phyloP scores from a whole-genome alignment of 768 basidiomycete genomes.

The Hysterangium stoloniferum region DNA sequence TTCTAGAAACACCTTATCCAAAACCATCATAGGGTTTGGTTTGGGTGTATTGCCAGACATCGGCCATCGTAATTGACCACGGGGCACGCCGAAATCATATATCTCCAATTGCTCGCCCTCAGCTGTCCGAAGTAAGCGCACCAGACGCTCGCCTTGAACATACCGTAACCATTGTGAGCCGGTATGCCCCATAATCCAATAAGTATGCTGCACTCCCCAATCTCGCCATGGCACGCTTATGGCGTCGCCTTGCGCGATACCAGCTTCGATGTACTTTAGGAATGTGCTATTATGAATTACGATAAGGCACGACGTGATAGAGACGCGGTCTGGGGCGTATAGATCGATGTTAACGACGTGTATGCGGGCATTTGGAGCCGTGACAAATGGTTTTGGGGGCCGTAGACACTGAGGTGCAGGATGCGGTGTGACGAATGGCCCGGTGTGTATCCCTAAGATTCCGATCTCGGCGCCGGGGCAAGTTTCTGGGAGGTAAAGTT shows the following conservation, averaged over 20 bases:
- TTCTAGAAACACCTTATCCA: neutral
- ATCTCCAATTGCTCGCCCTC: conserved; percentile 1
- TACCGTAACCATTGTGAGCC: conserved; percentile 7
- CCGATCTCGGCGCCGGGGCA: neutral
- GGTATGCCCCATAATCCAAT: conserved; percentile 4
- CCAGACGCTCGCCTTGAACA: conserved; percentile 7
- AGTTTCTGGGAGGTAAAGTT: neutral
- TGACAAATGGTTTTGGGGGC: conserved; percentile 4
- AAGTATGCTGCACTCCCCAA: neutral
- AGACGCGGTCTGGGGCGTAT: neutral
- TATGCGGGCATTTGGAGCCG: conserved; percentile 5
- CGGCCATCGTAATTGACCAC: neutral
- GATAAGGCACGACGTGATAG: neutral
- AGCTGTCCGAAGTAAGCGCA: neutral
- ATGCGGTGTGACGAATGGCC: neutral
- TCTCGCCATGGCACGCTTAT: neutral
- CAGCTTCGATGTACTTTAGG: neutral
- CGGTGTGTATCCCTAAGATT: conserved; percentile 7
- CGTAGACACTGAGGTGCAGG: neutral
- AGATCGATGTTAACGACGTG: conserved; percentile 1
- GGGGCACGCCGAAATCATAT: conserved; percentile 9
- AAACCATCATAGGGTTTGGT: neutral
- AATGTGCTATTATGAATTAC: conserved; percentile 8
- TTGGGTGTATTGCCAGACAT: neutral
- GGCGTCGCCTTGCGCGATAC: neutral